Evolutionary conservation across 2,329 filamentous ascomycete species (phyloP), one percentile per base, ranked within the genome.

Genomic region (Calcarisporium arbuscula): DNA sequence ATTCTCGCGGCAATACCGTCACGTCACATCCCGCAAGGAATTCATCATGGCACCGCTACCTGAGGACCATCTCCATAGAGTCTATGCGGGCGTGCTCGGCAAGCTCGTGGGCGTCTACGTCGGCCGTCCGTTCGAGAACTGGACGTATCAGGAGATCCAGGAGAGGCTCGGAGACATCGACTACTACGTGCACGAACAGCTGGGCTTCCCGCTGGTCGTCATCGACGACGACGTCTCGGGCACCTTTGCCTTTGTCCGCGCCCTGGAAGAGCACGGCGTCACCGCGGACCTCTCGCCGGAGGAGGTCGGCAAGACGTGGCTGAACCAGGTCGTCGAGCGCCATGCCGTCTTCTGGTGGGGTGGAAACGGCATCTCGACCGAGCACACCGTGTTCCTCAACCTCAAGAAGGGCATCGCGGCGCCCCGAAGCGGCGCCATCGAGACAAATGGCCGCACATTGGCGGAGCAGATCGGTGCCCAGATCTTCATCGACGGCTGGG

Each of bases 401-500:
- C 43, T 65, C 12, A 57, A 58, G 41, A 46, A 45, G 6, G 57
- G 58, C 5, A 55, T 64, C 27, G 28, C 43, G 8, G 51, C 59
- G 6, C 54, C 61, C 1, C 31, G 31, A 10, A 59, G 53, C 37
- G 57, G 57, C 4, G 40, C 51, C 6, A 48, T 47, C 2, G 15
- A 30, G 3, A 40, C 34, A 11, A 43, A 43, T 19, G 38, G 38
- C 3, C 30, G 22, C 10, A 40, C 38, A 1, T 34, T 40, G 20
- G 55, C 58, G 2, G 52, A 60, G 39, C 58, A 61, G 46, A 60
- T 61, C 20, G 58, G 58, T 8, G 58, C 54, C 4, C 57, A 60
- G 44, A 62, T 61, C 17, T 62, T 62, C 35, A 56, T 61, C 36
- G 58, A 62, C 36, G 58, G 53, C 7, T 61, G 53, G 50, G 57